These are phyloP conservation scores for Diaporthe citriasiana DNA, from an alignment of 2,329 filamentous ascomycete genomes.

Conservation along the genomic window DNA sequence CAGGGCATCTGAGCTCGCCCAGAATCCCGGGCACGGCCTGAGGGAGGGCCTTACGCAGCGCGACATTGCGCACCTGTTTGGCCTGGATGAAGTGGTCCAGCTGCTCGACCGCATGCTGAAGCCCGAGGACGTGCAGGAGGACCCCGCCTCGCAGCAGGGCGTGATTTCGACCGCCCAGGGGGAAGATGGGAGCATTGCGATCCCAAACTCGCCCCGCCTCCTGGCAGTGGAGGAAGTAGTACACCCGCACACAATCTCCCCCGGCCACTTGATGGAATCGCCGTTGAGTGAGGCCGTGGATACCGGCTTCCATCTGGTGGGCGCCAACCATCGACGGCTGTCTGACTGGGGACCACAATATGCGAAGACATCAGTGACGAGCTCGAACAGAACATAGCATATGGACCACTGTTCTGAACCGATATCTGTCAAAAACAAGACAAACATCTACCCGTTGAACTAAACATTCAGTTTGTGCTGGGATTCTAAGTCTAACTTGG, in stretches of 20 bases:
- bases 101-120: slow-evolving; percentile 29
- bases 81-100: slow-evolving; percentile 15
- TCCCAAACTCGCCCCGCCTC: slow-evolving; percentile 4
- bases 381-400: not conserved
- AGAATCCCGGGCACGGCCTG: slow-evolving; percentile 11
- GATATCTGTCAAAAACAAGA: no score
- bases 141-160: not conserved
- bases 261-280: slow-evolving; percentile 23
- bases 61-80: slow-evolving; percentile 14
- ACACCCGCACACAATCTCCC: slow-evolving; percentile 32
- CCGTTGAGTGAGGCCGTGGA: slow-evolving; percentile 35
- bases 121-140: slow-evolving; percentile 9
- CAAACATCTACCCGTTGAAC: not conserved
- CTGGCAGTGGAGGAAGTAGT: slow-evolving; percentile 18
- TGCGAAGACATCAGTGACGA: not conserved
- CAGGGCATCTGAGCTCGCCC: slow-evolving; percentile 18
- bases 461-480: not conserved
- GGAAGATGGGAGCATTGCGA: slow-evolving; percentile 14
- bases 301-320: slow-evolving; percentile 43
- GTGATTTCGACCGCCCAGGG: not conserved
- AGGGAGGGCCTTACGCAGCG: slow-evolving; percentile 29
- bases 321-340: slow-evolving; percentile 3
- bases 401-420: not conserved
- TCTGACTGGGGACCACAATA: slow-evolving; percentile 8
- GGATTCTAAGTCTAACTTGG: not conserved